Evolutionary conservation across 1,284 basidiomycete genomes (phyloP).

Genomic region (Ustilago trichophora): DNA sequence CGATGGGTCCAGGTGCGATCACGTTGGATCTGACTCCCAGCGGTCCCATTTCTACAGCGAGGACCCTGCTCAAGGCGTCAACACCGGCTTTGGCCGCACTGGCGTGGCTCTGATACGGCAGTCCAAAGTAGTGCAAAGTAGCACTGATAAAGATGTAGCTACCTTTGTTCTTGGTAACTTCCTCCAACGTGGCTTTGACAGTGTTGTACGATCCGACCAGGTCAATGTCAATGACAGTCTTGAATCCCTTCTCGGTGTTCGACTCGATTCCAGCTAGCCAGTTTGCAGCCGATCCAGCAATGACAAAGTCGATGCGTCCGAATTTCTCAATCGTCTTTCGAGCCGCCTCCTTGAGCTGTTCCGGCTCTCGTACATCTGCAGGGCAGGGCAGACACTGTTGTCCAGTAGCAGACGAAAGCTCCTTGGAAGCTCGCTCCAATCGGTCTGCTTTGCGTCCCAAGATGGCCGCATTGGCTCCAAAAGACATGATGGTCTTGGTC

Average conservation of each 20-base stretch:
- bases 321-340: constrained; percentile 77
- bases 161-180: constrained; percentile 69
- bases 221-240: constrained; percentile 92
- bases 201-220: constrained; percentile 92
- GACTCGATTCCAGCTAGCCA: constrained; percentile 64
- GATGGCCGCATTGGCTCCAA: constrained; percentile 83
- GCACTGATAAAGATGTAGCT: constrained; percentile 91
- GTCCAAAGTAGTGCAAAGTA: constrained; percentile 86
- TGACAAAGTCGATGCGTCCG: constrained; percentile 92
- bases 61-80: constrained; percentile 82
- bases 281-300: constrained; percentile 76
- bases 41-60: constrained; percentile 93
- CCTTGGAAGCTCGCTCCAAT: constrained; percentile 76
- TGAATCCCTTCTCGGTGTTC: constrained; percentile 71
- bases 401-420: constrained; percentile 78
- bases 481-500: constrained; percentile 77
- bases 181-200: constrained; percentile 68
- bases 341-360: constrained; percentile 79
- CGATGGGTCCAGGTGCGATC: constrained; percentile 86
- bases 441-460: constrained; percentile 87
- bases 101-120: constrained; percentile 91
- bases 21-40: constrained; percentile 91
- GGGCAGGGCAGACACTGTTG: constrained; percentile 75
- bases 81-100: constrained; percentile 94
- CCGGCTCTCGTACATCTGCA: constrained; percentile 84